Base-by-base conservation (phyloP, 805 yeast species). In the Candida maris region DNA sequence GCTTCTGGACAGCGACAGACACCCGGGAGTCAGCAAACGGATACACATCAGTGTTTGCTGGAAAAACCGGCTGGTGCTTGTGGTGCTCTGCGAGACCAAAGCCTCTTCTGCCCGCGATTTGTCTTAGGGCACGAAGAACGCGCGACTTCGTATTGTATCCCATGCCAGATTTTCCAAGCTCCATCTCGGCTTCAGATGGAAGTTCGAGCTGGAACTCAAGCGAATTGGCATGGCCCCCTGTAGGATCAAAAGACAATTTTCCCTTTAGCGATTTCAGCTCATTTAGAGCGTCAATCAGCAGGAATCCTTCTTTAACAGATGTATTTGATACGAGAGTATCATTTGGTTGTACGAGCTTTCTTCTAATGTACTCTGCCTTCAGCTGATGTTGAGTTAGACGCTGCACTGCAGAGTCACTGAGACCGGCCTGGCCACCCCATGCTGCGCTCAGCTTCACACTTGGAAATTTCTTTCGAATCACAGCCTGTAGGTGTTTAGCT, bases 91-190 rank as follows among this genome's bases (percentile, higher is more conserved):
- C 17, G 18, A 57, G 35, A 9, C 42, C 45, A 34, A 43, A 45
- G 8, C 61, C 62, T 19, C 56, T 44, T 30, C 41, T 45, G 0
- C 31, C 34, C 2, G 52, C 37, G 6, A 57, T 30, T 35, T 47
- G 52, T 21, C 53, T 54, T 13, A 56, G 26, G 1, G 62, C 62
- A 39, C 54, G 49, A 30, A 57, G 34, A 10, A 55, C 21, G 44
- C 62, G 48, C 5, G 61, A 55, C 30, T 49, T 49, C 7, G 53
- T 21, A 30, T 48, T 49, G 43, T 43, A 52, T 6, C 52, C 59
- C 31, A 56, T 29, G 26, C 55, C 49, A 21, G 54, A 52, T 37
- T 56, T 57, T 19, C 41, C 30, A 6, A 53, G 22, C 25, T 56
- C 59, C 5, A 57, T 32, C 24, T 56, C 56, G 0, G 49, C 38